phyloP scores from a whole-genome alignment of 768 basidiomycete species.

The Calocybe cyanea region DNA sequence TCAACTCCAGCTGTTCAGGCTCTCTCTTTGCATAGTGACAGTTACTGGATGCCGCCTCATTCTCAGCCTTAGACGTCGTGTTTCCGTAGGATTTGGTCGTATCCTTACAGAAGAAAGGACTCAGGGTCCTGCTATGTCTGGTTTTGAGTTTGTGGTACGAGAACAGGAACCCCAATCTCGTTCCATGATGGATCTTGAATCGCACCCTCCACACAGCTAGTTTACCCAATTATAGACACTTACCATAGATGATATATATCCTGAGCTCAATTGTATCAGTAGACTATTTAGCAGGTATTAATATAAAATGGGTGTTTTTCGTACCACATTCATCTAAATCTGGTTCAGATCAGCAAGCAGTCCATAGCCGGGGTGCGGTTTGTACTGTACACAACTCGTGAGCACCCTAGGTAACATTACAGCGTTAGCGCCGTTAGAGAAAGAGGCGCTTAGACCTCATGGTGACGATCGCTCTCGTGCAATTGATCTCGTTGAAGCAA shows the following conservation, averaged over 20 bases:
- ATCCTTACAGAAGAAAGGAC: conserved; percentile 1
- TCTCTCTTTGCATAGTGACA: conserved; percentile 8
- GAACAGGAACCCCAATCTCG: neutral
- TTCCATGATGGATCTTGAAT: neutral
- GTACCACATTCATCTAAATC: no score
- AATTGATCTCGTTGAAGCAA: no score
- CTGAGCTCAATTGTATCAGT: neutral
- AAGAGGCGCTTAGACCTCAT: no score
- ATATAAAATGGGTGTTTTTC: no score
- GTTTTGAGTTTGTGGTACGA: conserved; percentile 5
- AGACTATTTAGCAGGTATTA: no score
- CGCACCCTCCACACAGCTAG: neutral
- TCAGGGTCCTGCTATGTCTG: neutral
- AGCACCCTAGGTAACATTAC: no score
- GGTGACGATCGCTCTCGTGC: no score
- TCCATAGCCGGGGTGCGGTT: no score
- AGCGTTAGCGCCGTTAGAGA: no score
- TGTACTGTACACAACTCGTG: no score
- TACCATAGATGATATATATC: no score
- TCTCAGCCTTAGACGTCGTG: conserved; percentile 5
- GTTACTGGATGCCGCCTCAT: conserved; percentile 8
- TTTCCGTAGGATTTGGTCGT: neutral
- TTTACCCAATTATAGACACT: neutral
- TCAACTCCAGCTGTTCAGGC: neutral
- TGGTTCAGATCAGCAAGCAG: no score